Percentiles rank a stretch among this genome's conserved stretches.
These are phyloP conservation scores for Sparassis latifolia DNA, from an alignment of 1,284 basidiomycete genomes.

Conservation along the genomic window DNA sequence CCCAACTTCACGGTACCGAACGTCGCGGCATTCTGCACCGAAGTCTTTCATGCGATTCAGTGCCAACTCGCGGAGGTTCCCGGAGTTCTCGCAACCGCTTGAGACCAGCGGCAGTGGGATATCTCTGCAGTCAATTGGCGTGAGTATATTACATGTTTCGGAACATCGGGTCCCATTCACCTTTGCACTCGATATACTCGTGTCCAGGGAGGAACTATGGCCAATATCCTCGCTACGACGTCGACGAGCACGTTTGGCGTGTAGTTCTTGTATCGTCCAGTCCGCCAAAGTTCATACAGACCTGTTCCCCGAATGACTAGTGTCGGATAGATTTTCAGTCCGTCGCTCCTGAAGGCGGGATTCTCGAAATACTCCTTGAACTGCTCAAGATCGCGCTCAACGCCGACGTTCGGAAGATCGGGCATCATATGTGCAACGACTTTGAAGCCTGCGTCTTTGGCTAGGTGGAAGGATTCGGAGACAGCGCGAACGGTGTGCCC, in stretches of 20 bases:
- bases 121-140: slow-evolving; percentile 49
- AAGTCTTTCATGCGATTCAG: slow-evolving; percentile 99
- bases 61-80: slow-evolving; percentile 94
- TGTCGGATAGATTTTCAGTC: slow-evolving; percentile 97
- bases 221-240: slow-evolving; percentile 93
- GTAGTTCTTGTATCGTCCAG: slow-evolving; percentile 97
- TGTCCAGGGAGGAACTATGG: slow-evolving; percentile 98
- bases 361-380: slow-evolving; percentile 99
- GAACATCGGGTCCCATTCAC: slow-evolving; percentile 28
- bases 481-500: slow-evolving; percentile 98
- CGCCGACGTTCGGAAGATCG: slow-evolving; percentile 93
- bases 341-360: slow-evolving; percentile 94
- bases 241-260: slow-evolving; percentile 98
- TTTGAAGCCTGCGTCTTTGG: slow-evolving; percentile 99
- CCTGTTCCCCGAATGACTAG: slow-evolving; percentile 98
- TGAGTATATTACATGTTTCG: not conserved
- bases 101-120: slow-evolving; percentile 94
- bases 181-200: slow-evolving; percentile 96
- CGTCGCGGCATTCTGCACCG: slow-evolving; percentile 95
- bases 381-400: slow-evolving; percentile 96
- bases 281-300: slow-evolving; percentile 94
- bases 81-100: slow-evolving; percentile 96
- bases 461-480: slow-evolving; percentile 95
- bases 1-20: slow-evolving; percentile 96
- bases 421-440: slow-evolving; percentile 99